Evolutionary conservation across 116 monocot genomes (phyloP), one percentile per base, ranked within the genome.

Genomic region (Zostera marina): DNA sequence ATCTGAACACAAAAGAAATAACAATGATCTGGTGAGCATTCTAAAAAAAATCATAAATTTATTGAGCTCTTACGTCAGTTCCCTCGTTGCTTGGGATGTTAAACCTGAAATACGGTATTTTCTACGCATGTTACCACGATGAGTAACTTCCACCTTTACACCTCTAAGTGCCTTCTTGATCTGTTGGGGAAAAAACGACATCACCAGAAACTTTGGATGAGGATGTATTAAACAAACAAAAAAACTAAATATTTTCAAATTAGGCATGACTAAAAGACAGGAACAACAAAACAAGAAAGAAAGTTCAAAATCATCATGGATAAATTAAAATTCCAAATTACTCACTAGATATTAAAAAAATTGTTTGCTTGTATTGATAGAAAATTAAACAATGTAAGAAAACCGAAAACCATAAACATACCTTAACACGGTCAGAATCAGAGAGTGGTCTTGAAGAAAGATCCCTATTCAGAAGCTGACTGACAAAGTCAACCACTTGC

Each of bases 381-480:
- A 2, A 4, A 17, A 4, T 38, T 11, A 41, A 58, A 11, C 14
- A 58, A 6, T 58, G 13, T 16, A 20, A 17, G 41, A 41, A 41
- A 3, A 13, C 12, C 42, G 12, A 11, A 55, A 40, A 54, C 42
- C 8, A 69, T 11, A 57, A 63, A 13, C 44, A 54, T 22, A 92
- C 92, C 92, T 87, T 92, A n/a, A 83, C 76, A 63, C 86, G 77
- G 48, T 92, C 92, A 65, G 87, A 63, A 74, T 92, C 92, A 59
- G 80, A 76, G 10, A 92, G 60, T 10, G 82, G 79, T 46, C 80
- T 76, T 13, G 68, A 48, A 19, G 75, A 59, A 20, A 76, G 68
- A 65, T 92, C 86, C 60, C 75, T 78, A 41, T 67, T 76, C 42
- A 92, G 60, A 64, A 92, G 74, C 60, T 87, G 69, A 10, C 44